Conservation (phyloP, 306 rosid genomes). For the Citrullus mucosospermus region DNA sequence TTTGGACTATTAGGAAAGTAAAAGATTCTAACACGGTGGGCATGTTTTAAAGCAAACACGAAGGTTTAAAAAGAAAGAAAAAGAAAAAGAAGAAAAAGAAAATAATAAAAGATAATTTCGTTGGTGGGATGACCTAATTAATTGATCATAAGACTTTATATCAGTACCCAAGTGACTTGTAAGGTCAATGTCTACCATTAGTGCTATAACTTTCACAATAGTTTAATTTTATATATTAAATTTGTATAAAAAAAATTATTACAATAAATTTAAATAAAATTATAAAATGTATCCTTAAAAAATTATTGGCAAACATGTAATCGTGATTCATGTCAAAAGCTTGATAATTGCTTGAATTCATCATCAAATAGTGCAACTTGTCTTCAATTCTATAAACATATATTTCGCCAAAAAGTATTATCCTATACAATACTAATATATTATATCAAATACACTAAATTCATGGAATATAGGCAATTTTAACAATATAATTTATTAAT, state of each 20-base stretch:
- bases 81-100: not conserved
- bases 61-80: not conserved
- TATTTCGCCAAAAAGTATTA: not conserved
- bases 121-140: slow-evolving; percentile 1
- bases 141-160: not conserved
- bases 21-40: too few species aligned
- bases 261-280: not conserved
- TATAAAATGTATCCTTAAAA: not conserved
- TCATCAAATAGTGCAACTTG: not conserved
- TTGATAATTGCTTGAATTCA: not conserved
- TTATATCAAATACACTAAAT: not conserved
- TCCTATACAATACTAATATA: not conserved
- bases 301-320: not conserved
- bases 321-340: not conserved
- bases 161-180: not conserved
- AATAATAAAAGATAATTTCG: not conserved
- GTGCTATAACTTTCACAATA: not conserved
- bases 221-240: not conserved
- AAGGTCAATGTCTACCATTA: slow-evolving; percentile 1
- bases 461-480: not conserved
- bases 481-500: too few species aligned
- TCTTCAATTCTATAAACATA: not conserved
- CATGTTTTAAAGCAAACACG: not conserved
- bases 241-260: not conserved
- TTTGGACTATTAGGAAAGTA: too few species aligned